phyloP scores from a whole-genome alignment of 1,139 yeast species.

The Eremothecium cymbalariae region DNA sequence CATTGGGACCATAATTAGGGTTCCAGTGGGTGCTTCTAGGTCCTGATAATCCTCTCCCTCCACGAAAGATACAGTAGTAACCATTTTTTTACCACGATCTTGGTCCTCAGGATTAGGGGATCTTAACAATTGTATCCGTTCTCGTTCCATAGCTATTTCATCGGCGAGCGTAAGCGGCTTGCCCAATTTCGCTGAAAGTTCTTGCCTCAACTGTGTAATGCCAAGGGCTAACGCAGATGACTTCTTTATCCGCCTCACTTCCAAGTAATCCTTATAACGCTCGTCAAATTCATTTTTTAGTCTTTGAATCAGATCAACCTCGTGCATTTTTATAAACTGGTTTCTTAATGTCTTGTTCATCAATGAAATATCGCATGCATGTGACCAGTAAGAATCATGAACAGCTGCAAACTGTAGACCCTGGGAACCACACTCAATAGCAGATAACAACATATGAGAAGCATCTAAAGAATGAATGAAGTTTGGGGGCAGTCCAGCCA shows the following conservation, averaged over 20 bases:
- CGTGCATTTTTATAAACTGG: slow-evolving; percentile 72
- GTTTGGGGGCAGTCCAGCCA: slow-evolving; percentile 92
- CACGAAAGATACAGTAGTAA: slow-evolving; percentile 66
- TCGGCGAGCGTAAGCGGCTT: slow-evolving; percentile 59
- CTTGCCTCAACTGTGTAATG: slow-evolving; percentile 44
- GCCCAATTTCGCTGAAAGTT: slow-evolving; percentile 44
- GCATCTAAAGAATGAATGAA: slow-evolving; percentile 94
- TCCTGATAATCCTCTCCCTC: slow-evolving; percentile 32
- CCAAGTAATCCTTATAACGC: slow-evolving; percentile 67
- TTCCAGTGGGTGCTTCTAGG: slow-evolving; percentile 26
- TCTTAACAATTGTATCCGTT: slow-evolving; percentile 48
- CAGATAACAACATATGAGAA: slow-evolving; percentile 90
- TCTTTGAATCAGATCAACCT: slow-evolving; percentile 58
- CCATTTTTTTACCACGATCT: slow-evolving; percentile 48
- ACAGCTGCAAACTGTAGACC: slow-evolving; percentile 87
- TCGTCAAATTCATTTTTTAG: slow-evolving; percentile 72
- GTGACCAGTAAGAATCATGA: slow-evolving; percentile 98
- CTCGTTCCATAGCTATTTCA: slow-evolving; percentile 63
- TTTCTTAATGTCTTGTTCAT: slow-evolving; percentile 73
- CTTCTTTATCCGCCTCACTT: slow-evolving; percentile 48
- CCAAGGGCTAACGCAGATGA: slow-evolving; percentile 46
- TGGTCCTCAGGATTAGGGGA: slow-evolving; percentile 46
- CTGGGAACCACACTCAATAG: slow-evolving; percentile 62
- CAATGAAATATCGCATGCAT: slow-evolving; percentile 69
- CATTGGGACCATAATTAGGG: slow-evolving; percentile 49